phyloP scores from a whole-genome alignment of 176 grass and related monocot species.

The Ananas comosus region DNA sequence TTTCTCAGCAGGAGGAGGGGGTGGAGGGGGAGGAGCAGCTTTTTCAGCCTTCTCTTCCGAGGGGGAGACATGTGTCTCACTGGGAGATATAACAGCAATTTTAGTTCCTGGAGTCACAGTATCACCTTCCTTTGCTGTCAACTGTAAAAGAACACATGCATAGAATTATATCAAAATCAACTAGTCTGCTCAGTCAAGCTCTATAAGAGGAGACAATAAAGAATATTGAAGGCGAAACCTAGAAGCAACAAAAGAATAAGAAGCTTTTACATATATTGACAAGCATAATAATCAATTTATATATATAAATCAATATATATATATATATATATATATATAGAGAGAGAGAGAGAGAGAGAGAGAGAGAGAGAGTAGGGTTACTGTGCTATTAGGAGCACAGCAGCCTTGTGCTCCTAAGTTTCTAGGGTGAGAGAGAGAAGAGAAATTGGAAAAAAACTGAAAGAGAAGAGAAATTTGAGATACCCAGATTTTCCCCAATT shows the following conservation, averaged over 20 bases:
- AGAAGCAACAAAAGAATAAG: neutral
- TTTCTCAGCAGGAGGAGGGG: slow-evolving; percentile 28
- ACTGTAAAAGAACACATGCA: slow-evolving; percentile 29
- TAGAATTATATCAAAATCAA: neutral
- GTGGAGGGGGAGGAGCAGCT: slow-evolving; percentile 32
- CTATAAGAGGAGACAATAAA: neutral
- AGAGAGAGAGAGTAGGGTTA: no score
- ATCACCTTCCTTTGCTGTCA: slow-evolving; percentile 79
- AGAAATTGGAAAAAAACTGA: no score
- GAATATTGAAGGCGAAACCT: neutral
- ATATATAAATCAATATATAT: neutral
- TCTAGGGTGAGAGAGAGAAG: no score
- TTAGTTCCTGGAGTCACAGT: slow-evolving; percentile 93
- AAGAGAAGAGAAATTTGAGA: no score
- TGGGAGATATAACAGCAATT: slow-evolving; percentile 73
- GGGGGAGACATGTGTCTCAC: slow-evolving; percentile 84
- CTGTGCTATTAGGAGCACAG: no score
- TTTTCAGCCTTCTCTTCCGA: slow-evolving; percentile 75
- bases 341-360: no score
- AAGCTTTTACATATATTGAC: no score
- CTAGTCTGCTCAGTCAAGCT: neutral
- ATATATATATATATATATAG: no score
- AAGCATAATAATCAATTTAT: no score
- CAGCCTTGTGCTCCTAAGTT: no score
- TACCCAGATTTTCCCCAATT: no score